Evolutionary conservation across 768 basidiomycete species (phyloP), one percentile per base, ranked within the genome.

Genomic region (Mrakia hoshinonis): DNA sequence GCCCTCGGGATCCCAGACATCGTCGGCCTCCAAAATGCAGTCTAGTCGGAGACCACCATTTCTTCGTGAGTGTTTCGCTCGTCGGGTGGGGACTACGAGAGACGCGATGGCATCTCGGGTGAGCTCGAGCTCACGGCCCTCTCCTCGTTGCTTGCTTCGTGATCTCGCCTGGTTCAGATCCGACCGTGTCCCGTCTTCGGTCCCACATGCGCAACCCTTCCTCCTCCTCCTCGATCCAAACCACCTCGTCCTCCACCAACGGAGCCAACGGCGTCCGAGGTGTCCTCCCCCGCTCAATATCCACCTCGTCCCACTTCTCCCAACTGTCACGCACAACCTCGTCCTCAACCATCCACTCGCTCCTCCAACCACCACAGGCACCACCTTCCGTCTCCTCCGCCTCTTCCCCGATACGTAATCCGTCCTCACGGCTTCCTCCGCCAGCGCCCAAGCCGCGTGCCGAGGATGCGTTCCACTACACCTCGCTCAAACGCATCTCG

Each of bases 111-210:
- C 5, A 34, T 24, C 1, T 36, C 3, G 4, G 0, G n/a, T 4
- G 51, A 54, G 48, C 36, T 29, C 51, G 70, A 73, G 47, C 74
- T 75, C 24, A 73, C 74, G 74, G 52, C 67, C 73, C 73, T 43
- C 47, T 51, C 63, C 38, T 13, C 24, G 22, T 46, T 22, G 58
- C 20, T 29, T 7, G 34, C 24, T 38, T 65, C 74, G 22, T 75
- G 73, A 7, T 75, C 34, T 2, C 26, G 43, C 5, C 13, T 39
- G 26, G n/a, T n/a, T 2, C 61, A 75, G 74, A 75, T 63, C 75
- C 76, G 12, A 74, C 77, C 26, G 75, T 80, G 20, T 80, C 80
- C 20, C 74, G 80, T 4, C 71, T 80, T n/a, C 73, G 80, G 46
- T 79, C 79, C 18, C 78, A 79, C 67, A 73, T 75, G 34, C 77